A percentile compares a stretch with the other conserved stretches of the same genome.
phyloP scores from a whole-genome alignment of 495 filamentous ascomycete species.

The Hypoxylon fragiforme region DNA sequence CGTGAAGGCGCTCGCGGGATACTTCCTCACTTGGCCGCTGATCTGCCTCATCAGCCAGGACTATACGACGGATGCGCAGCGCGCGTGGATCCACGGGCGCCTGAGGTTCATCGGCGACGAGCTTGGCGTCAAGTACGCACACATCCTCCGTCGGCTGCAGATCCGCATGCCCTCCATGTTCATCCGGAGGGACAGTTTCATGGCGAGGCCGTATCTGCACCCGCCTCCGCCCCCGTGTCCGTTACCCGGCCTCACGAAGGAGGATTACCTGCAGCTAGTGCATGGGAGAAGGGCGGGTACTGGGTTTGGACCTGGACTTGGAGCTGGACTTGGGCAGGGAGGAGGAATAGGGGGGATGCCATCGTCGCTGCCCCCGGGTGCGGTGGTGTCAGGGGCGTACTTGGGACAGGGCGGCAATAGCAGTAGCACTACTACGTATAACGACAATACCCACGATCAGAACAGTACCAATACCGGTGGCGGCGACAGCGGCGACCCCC shows the following conservation, averaged over 20 bases:
- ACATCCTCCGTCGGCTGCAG: slow-evolving; percentile 49
- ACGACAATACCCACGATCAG: slow-evolving; percentile 26
- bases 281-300: no score
- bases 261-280: background rate
- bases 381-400: slow-evolving; percentile 1
- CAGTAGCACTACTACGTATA: background rate
- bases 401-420: slow-evolving; percentile 27
- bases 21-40: slow-evolving; percentile 47
- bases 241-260: background rate
- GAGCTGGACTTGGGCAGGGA: no score
- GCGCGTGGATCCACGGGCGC: slow-evolving; percentile 50
- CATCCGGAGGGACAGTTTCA: slow-evolving; percentile 51
- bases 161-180: slow-evolving; percentile 57
- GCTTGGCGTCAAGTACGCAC: slow-evolving; percentile 53
- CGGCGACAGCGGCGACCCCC: slow-evolving; percentile 31
- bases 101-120: slow-evolving; percentile 50
- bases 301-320: no score
- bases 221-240: slow-evolving; percentile 29
- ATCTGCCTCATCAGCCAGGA: slow-evolving; percentile 50
- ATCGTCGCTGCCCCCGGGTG: slow-evolving; percentile 1
- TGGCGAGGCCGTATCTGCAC: slow-evolving; percentile 40
- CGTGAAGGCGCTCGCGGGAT: slow-evolving; percentile 51
- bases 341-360: no score
- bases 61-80: slow-evolving; percentile 53
- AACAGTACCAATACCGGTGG: background rate